Conservation (phyloP, 1,139 yeast genomes). For the Kodamaea ohmeri region DNA sequence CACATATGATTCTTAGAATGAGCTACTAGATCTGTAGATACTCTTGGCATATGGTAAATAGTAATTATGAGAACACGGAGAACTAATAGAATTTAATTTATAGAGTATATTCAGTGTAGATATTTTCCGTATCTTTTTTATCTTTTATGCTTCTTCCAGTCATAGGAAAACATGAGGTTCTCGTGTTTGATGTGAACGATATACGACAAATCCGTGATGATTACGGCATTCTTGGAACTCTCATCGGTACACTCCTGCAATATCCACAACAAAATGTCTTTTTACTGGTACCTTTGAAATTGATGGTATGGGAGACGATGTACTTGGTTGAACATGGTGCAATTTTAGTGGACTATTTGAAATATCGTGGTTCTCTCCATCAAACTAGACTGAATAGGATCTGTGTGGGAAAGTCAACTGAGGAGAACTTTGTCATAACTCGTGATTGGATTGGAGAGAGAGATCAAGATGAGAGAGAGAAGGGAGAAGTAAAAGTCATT, state of each 20-base stretch:
- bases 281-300: constrained; percentile 75
- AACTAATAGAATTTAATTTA: too few relatives aligned
- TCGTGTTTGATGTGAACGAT: constrained; percentile 49
- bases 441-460: background rate
- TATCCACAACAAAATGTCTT: constrained; percentile 92
- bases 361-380: constrained; percentile 5
- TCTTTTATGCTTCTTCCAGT: constrained; percentile 17
- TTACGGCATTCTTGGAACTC: constrained; percentile 62
- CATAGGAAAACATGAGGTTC: constrained; percentile 25
- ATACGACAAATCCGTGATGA: constrained; percentile 51
- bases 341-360: constrained; percentile 30
- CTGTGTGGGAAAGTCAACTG: constrained; percentile 1
- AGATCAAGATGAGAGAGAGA: background rate
- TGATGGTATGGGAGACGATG: constrained; percentile 69
- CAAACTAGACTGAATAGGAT: constrained; percentile 3
- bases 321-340: constrained; percentile 57
- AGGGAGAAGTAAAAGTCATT: background rate
- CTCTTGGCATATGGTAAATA: too few relatives aligned
- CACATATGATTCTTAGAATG: too few relatives aligned
- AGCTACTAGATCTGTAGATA: too few relatives aligned
- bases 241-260: constrained; percentile 77
- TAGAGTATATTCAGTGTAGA: too few relatives aligned
- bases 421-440: constrained; percentile 3
- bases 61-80: too few relatives aligned
- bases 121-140: too few relatives aligned